Conservation (phyloP, 768 basidiomycete species). For the Rossbeevera mucosa region DNA sequence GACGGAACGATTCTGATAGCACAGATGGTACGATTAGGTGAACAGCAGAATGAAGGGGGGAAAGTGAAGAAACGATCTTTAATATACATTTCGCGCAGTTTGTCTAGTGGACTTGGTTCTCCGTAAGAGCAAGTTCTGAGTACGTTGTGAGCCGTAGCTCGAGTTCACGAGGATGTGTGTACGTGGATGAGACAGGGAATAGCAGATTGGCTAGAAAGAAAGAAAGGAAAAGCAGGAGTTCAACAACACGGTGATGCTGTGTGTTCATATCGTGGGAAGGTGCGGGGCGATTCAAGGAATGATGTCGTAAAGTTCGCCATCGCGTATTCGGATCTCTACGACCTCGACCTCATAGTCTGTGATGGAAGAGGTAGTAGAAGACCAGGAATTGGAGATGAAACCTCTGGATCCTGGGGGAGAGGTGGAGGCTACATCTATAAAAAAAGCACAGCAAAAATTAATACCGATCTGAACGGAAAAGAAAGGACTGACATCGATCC, state of each 20-base stretch:
- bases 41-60: neutral
- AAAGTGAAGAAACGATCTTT: neutral
- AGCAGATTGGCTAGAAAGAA: neutral
- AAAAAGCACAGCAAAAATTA: neutral
- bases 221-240: conserved; percentile 11
- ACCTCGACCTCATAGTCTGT: conserved; percentile 83
- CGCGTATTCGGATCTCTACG: conserved; percentile 79
- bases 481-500: conserved; percentile 69
- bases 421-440: conserved; percentile 72
- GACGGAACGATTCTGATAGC: neutral
- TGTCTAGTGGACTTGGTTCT: conserved; percentile 7
- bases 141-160: conserved; percentile 7
- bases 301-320: conserved; percentile 72
- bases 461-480: conserved; percentile 9
- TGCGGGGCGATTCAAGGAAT: conserved; percentile 44
- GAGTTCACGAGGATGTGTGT: conserved; percentile 2
- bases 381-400: conserved; percentile 63
- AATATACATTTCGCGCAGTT: conserved; percentile 12
- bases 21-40: neutral
- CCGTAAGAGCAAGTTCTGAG: neutral
- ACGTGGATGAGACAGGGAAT: neutral
- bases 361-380: conserved; percentile 61
- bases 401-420: conserved; percentile 69
- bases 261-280: conserved; percentile 4
- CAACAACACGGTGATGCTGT: conserved; percentile 5